Evolutionary conservation across 2,329 filamentous ascomycete species (phyloP).

Genomic region (Pseudogymnoascus sp.): DNA sequence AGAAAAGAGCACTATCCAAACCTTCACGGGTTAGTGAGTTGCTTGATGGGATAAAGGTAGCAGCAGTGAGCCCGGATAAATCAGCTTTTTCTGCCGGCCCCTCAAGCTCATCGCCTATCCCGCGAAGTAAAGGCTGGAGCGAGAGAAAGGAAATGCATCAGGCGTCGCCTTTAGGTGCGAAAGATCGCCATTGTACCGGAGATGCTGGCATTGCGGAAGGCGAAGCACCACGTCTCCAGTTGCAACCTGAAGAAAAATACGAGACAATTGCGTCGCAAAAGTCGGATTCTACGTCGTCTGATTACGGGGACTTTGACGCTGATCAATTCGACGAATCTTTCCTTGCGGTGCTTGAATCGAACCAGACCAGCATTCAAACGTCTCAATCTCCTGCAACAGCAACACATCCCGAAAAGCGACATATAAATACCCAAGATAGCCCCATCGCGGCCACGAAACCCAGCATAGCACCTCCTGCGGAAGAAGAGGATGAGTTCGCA

Average conservation of each 20-base stretch:
- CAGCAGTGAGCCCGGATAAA: conserved; percentile 20
- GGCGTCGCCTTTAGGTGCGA: conserved; percentile 17
- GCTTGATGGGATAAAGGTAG: conserved; percentile 55
- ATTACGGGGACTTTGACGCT: conserved; percentile 43
- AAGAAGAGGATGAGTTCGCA: conserved; percentile 49
- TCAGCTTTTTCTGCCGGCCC: conserved; percentile 17
- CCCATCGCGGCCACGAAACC: background rate
- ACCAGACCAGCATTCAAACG: conserved; percentile 21
- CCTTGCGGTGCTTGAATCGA: conserved; percentile 45
- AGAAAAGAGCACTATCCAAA: conserved; percentile 44
- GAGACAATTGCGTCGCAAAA: background rate
- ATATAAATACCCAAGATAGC: background rate
- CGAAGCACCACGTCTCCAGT: conserved; percentile 1
- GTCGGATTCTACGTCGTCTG: conserved; percentile 20
- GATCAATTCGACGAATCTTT: conserved; percentile 35
- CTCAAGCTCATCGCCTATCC: conserved; percentile 35
- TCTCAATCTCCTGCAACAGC: conserved; percentile 8
- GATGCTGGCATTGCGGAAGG: conserved; percentile 33
- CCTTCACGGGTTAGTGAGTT: conserved; percentile 47
- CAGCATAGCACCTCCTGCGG: background rate
- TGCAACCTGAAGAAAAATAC: conserved; percentile 3
- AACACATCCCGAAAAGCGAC: background rate
- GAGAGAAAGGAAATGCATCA: background rate
- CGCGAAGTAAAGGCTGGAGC: background rate
- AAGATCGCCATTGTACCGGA: conserved; percentile 38